A percentile compares a stretch with the other conserved stretches of the same genome.
Evolutionary conservation across 441 rosid species (phyloP).

Genomic region (Erodium moschatum): DNA sequence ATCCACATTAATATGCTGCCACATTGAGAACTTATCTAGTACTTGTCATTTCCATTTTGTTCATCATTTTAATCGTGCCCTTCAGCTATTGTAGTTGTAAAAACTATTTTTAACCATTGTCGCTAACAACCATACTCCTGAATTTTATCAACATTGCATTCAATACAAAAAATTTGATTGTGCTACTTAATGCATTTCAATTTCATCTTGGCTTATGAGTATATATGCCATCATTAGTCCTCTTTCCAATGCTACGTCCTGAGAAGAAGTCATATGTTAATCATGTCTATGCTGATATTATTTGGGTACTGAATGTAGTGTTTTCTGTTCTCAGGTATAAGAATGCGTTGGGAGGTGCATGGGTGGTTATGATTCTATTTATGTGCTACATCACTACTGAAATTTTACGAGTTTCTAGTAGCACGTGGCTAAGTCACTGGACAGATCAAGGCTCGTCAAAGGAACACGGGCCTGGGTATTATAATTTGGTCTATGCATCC

Average conservation of each 20-base stretch:
- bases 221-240: neutral
- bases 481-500: constrained; percentile 60
- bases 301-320: neutral
- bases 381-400: constrained; percentile 67
- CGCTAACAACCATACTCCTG: neutral
- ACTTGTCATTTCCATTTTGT: neutral
- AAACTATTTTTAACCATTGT: neutral
- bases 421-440: constrained; percentile 98
- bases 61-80: neutral
- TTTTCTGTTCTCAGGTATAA: constrained; percentile 56
- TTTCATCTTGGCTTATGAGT: neutral
- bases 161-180: no score
- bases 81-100: neutral
- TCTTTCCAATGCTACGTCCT: neutral
- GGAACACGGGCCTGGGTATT: constrained; percentile 58
- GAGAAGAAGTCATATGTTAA: neutral
- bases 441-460: constrained; percentile 61
- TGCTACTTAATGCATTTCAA: neutral
- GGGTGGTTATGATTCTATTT: constrained; percentile 86
- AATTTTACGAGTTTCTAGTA: constrained; percentile 75
- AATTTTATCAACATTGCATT: no score
- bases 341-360: constrained; percentile 89
- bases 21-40: neutral
- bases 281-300: constrained; percentile 3
- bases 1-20: neutral